phyloP scores from a whole-genome alignment of 495 filamentous ascomycete genomes.

The Xylaria longipes region DNA sequence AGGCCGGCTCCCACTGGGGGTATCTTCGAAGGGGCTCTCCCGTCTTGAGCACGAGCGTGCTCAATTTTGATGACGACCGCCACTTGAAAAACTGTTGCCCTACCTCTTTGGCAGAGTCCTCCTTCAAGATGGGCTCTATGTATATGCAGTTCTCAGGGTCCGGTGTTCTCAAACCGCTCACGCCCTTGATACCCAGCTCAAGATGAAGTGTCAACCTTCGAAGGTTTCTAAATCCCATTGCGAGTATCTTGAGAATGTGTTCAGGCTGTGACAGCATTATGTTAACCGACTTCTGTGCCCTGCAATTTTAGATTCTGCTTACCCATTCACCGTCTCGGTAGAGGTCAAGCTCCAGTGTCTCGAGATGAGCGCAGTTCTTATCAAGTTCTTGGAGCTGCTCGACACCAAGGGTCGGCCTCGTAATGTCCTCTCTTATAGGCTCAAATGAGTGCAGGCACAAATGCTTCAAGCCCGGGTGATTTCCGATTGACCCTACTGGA shows the following conservation, averaged over 20 bases:
- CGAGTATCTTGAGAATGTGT: neutral
- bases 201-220: constrained; percentile 18
- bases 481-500: neutral
- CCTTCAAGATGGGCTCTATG: constrained; percentile 4
- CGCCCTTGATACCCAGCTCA: constrained; percentile 2
- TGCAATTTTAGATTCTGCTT: neutral
- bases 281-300: neutral
- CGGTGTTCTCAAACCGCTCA: neutral
- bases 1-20: constrained; percentile 12
- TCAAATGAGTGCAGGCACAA: constrained; percentile 19
- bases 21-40: constrained; percentile 19
- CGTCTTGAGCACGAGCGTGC: constrained; percentile 1
- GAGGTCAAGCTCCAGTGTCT: constrained; percentile 23
- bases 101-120: constrained; percentile 3
- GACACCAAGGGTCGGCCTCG: constrained; percentile 2
- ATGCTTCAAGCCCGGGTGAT: constrained; percentile 16
- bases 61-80: constrained; percentile 11
- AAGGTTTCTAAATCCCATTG: constrained; percentile 20
- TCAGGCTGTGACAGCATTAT: neutral
- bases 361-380: constrained; percentile 11
- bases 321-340: constrained; percentile 21
- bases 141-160: neutral
- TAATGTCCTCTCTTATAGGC: neutral
- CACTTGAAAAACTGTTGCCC: constrained; percentile 12
- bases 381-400: constrained; percentile 16